Evolutionary conservation across 768 basidiomycete genomes (phyloP), one percentile per base, ranked within the genome.

Genomic region (Collybia nuda): DNA sequence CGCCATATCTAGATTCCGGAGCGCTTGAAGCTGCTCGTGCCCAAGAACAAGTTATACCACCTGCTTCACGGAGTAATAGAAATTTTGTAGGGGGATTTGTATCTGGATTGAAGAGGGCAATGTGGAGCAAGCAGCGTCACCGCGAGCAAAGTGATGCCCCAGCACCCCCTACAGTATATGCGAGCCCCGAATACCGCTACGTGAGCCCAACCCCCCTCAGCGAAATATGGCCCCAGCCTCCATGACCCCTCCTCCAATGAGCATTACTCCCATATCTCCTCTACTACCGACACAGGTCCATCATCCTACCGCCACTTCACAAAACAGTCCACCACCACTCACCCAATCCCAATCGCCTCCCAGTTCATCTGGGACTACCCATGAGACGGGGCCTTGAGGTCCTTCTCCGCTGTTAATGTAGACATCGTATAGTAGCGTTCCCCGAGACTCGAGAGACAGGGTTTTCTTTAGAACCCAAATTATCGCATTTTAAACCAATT

Each of bases 61-160:
- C 37, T 29, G 39, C n/a, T 40, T 6, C 24, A 29, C 35, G 38
- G 26, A 36, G 38, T 8, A 47, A 47, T 36, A 56, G 36, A 29
- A 41, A 42, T 28, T 54, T 56, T 37, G 45, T 52, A 11, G 51
- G 47, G 39, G 42, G 44, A 2, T 58, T 45, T 38, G 47, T 29
- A 14, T 40, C 50, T 7, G 28, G 45, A 8, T 46, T 57, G 18
- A 60, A 43, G 53, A 58, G 44, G 48, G 54, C 39, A 2, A 48
- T 60, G 46, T 36, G 53, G 9, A 28, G 44, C 26, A 39, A 40
- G n/a, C 42, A 39, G 14, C 17, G 17, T 6, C 23, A 35, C 15
- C 41, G 42, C 18, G 21, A 21, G 5, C 47, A 26, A 26, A 41
- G 39, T 18, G 41, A 21, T 17, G 52, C 51, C 32, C 49, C 52